A percentile compares a stretch with the other conserved stretches of the same genome.
Evolutionary conservation across 2,329 filamentous ascomycete species (phyloP).

Genomic region (Trichophyton rubrum): DNA sequence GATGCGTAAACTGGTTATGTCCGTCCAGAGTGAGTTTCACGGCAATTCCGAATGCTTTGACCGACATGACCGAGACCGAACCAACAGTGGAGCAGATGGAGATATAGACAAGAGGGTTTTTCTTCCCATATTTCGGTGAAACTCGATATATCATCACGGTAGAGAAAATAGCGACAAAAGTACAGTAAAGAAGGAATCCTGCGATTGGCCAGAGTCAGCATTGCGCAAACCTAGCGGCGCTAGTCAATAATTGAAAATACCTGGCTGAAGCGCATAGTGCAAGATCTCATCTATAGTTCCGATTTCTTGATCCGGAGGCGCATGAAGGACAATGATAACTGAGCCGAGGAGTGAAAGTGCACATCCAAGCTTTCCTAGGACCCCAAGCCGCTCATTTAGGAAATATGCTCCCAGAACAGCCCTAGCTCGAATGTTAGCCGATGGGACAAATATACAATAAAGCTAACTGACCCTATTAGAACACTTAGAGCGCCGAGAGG

Average conservation of each 20-base stretch:
- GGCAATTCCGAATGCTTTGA: conserved; percentile 96
- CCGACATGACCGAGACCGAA: conserved; percentile 95
- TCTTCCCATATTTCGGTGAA: conserved; percentile 78
- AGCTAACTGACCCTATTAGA: conserved; percentile 55
- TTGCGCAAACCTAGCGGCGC: conserved; percentile 5
- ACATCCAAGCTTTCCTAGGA: conserved; percentile 82
- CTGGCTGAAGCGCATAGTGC: conserved; percentile 77
- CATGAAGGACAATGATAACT: conserved; percentile 94
- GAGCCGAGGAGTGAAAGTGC: conserved; percentile 93
- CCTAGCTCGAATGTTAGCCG: conserved; percentile 28
- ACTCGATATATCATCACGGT: conserved; percentile 93
- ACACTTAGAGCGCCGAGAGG: conserved; percentile 89
- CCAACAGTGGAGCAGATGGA: conserved; percentile 97
- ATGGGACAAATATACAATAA: background rate
- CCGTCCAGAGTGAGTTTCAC: conserved; percentile 87
- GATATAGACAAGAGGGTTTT: conserved; percentile 89
- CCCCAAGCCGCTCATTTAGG: conserved; percentile 77
- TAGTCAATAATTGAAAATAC: conserved; percentile 38
- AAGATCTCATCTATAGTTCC: conserved; percentile 85
- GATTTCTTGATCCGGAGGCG: conserved; percentile 85
- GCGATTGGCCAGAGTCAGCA: background rate
- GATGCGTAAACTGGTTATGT: conserved; percentile 88
- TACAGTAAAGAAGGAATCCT: conserved; percentile 85
- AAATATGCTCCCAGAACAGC: conserved; percentile 93
- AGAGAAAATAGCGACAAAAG: conserved; percentile 69